Percentiles rank a stretch among this genome's conserved stretches.
phyloP scores from a whole-genome alignment of 345 rosid species.

The Pugionium cornutum region DNA sequence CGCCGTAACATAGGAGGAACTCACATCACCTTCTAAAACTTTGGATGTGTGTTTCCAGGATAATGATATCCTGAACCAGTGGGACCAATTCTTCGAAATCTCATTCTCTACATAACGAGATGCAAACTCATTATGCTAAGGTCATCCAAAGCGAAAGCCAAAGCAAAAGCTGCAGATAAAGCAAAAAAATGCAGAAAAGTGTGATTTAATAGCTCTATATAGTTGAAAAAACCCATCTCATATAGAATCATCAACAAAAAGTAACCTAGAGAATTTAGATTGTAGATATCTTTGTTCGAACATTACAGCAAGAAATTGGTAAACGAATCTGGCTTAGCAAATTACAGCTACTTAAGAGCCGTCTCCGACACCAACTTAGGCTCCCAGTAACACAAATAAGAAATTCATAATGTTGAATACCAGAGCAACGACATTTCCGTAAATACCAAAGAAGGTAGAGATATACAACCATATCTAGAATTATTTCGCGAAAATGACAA shows the following conservation, averaged over 20 bases:
- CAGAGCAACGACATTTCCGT: constrained; percentile 1
- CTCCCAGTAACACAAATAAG: not conserved
- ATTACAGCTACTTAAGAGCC: constrained; percentile 15
- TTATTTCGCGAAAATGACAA: not conserved
- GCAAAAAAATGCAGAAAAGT: not conserved
- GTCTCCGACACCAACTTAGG: constrained; percentile 6
- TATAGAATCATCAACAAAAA: constrained; percentile 7
- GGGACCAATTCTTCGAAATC: not conserved
- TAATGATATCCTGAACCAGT: constrained; percentile 29
- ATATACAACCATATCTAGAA: not conserved
- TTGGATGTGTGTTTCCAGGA: constrained; percentile 27
- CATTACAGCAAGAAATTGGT: not conserved
- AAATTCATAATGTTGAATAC: not conserved
- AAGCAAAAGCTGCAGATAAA: constrained; percentile 19
- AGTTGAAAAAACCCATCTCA: not conserved
- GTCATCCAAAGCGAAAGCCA: constrained; percentile 5
- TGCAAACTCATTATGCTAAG: not conserved
- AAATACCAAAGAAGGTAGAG: constrained; percentile 1
- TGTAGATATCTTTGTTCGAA: constrained; percentile 2
- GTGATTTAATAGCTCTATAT: not conserved
- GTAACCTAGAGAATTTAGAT: not conserved
- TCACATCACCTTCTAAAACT: constrained; percentile 45
- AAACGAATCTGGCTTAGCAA: not conserved
- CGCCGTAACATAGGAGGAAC: constrained; percentile 49
- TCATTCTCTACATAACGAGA: constrained; percentile 25